Conservation (phyloP, 495 filamentous ascomycete genomes). For the Hypoxylon fragiforme region DNA sequence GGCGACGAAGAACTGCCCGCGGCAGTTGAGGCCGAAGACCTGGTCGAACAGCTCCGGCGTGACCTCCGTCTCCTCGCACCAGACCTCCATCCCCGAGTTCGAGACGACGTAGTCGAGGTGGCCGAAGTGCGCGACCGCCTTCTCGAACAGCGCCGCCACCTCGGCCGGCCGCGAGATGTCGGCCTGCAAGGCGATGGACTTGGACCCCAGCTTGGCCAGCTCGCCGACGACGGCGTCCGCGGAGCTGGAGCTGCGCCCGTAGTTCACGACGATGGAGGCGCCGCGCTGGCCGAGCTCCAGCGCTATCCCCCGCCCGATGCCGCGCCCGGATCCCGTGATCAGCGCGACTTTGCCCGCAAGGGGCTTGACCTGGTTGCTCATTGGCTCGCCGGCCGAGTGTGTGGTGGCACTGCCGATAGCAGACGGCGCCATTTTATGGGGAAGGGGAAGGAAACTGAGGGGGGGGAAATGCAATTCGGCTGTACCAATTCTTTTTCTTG, state of each 20-base stretch:
- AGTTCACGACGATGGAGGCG: constrained; percentile 79
- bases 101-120: constrained; percentile 73
- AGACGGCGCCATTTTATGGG: constrained; percentile 28
- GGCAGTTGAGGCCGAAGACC: constrained; percentile 76
- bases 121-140: constrained; percentile 44
- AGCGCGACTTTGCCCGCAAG: constrained; percentile 70
- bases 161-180: constrained; percentile 71
- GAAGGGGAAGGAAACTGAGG: too few relatives aligned
- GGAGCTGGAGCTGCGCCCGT: constrained; percentile 60
- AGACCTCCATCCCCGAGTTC: constrained; percentile 68
- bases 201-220: constrained; percentile 60
- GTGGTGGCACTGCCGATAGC: neutral
- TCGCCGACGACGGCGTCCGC: constrained; percentile 66
- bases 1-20: constrained; percentile 82
- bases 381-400: constrained; percentile 17
- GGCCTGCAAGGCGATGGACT: constrained; percentile 71
- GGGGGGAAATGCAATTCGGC: too few relatives aligned
- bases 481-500: too few relatives aligned
- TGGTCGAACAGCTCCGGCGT: constrained; percentile 76
- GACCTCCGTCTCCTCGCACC: constrained; percentile 67
- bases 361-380: constrained; percentile 37
- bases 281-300: constrained; percentile 76
- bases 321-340: constrained; percentile 67
- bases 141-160: constrained; percentile 62
- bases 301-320: constrained; percentile 77